A percentile compares a stretch with the other conserved stretches of the same genome.
phyloP scores from a whole-genome alignment of 2,329 filamentous ascomycete genomes.

The Aspergillus fumigatus region DNA sequence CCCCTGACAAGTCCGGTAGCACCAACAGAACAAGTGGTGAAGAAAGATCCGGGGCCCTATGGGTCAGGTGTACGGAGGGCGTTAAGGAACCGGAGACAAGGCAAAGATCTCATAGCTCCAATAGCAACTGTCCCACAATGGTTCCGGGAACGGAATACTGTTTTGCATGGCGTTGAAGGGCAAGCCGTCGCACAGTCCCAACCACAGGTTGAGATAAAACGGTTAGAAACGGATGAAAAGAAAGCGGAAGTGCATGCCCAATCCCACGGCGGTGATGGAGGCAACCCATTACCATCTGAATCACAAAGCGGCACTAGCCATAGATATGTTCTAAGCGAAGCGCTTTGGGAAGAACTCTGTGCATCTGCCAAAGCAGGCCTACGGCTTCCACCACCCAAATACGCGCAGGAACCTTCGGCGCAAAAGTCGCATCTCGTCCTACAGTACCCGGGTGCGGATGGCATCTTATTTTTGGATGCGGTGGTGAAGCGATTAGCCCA shows the following conservation, averaged over 20 bases:
- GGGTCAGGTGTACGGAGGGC: conserved; percentile 37
- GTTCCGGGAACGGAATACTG: conserved; percentile 35
- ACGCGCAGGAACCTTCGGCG: conserved; percentile 44
- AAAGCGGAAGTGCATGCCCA: conserved; percentile 7
- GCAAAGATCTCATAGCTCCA: conserved; percentile 16
- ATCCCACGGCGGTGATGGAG: conserved; percentile 24
- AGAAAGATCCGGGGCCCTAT: conserved; percentile 30
- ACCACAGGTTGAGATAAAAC: conserved; percentile 26
- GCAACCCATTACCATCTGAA: conserved; percentile 16
- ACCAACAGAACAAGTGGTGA: conserved; percentile 13
- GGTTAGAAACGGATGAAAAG: conserved; percentile 14
- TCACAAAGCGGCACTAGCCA: conserved; percentile 15
- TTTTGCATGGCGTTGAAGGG: conserved; percentile 18
- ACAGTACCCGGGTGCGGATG: conserved; percentile 55
- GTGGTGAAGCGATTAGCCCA: conserved; percentile 62
- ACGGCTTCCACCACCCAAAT: conserved; percentile 35
- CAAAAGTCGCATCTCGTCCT: conserved; percentile 55
- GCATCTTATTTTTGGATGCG: conserved; percentile 51
- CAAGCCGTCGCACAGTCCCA: conserved; percentile 8
- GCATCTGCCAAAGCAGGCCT: conserved; percentile 51
- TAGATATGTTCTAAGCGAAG: conserved; percentile 38
- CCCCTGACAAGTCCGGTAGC: conserved; percentile 9
- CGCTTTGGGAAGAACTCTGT: conserved; percentile 46
- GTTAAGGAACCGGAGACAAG: conserved; percentile 30
- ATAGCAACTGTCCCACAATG: conserved; percentile 31